Conservation (phyloP, 192 early-diverging fungal species). For the Helicostylum pulchrum region DNA sequence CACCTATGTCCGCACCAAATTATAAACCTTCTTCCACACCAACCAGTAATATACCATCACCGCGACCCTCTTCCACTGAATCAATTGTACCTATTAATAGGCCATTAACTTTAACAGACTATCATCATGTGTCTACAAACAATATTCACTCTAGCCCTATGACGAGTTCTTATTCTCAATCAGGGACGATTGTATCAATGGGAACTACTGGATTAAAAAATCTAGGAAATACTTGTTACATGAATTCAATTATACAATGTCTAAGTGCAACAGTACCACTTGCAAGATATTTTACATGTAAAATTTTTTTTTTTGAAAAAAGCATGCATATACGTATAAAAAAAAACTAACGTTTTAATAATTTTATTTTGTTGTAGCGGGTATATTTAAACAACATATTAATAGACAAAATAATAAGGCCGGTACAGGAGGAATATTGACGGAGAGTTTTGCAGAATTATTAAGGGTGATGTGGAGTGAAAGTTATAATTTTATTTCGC, state of each 20-base stretch:
- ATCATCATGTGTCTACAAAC: conserved; percentile 11
- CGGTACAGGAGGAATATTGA: conserved; percentile 70
- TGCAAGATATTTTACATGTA: conserved; percentile 61
- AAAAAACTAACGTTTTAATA: neutral
- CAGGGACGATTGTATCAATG: conserved; percentile 44
- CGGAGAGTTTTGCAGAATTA: conserved; percentile 74
- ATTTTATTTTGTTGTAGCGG: conserved; percentile 39
- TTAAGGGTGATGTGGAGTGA: conserved; percentile 82
- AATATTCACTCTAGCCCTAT: conserved; percentile 4
- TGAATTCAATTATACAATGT: conserved; percentile 83
- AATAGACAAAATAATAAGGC: conserved; percentile 60
- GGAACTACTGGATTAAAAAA: conserved; percentile 75
- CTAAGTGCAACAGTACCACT: conserved; percentile 69
- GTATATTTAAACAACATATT: conserved; percentile 58
- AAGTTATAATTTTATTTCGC: conserved; percentile 71
- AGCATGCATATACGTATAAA: neutral
- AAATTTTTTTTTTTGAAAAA: neutral
- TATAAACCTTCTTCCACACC: too few species aligned
- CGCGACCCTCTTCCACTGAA: too few species aligned
- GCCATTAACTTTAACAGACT: neutral
- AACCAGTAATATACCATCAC: too few species aligned
- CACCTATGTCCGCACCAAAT: conserved; percentile 3
- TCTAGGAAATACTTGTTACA: conserved; percentile 83
- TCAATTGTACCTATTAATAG: too few species aligned
- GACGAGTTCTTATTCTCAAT: conserved; percentile 32